A percentile compares a stretch with the other conserved stretches of the same genome.
Evolutionary conservation across 2,329 filamentous ascomycete genomes (phyloP).

Genomic region (Paracorniculantispora psalliotae): DNA sequence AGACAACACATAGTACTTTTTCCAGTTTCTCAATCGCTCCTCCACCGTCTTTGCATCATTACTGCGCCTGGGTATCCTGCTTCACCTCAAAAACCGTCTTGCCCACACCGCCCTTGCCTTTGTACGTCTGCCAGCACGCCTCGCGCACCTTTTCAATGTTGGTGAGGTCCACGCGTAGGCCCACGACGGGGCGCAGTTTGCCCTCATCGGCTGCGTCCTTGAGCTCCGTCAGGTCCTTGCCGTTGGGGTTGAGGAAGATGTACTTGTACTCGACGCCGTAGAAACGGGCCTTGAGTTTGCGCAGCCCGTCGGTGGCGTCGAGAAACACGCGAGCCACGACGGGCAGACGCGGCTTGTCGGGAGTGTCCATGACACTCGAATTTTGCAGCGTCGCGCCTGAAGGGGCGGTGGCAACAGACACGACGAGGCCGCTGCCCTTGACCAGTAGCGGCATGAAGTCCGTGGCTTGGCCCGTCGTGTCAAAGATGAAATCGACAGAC

Average conservation of each 20-base stretch:
- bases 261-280: slow-evolving; percentile 34
- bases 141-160: slow-evolving; percentile 32
- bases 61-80: neutral
- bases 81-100: slow-evolving; percentile 29
- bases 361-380: slow-evolving; percentile 23
- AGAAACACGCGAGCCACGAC: slow-evolving; percentile 21
- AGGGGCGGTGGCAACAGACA: slow-evolving; percentile 32
- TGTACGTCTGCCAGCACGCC: slow-evolving; percentile 32
- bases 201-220: slow-evolving; percentile 15
- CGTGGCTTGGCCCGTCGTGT: slow-evolving; percentile 34
- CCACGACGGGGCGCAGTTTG: slow-evolving; percentile 19
- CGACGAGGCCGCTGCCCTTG: slow-evolving; percentile 27
- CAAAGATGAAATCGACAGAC: slow-evolving; percentile 39
- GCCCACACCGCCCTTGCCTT: slow-evolving; percentile 35
- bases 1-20: neutral
- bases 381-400: slow-evolving; percentile 31
- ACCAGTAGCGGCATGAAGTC: slow-evolving; percentile 32
- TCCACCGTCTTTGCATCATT: neutral
- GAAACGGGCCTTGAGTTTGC: slow-evolving; percentile 26
- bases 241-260: slow-evolving; percentile 29
- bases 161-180: slow-evolving; percentile 21
- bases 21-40: neutral
- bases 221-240: slow-evolving; percentile 22
- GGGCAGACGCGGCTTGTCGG: slow-evolving; percentile 23
- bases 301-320: slow-evolving; percentile 27